A percentile compares a stretch with the other conserved stretches of the same genome.
Conservation (phyloP, 495 filamentous ascomycete species). For the Talaromyces liani region DNA sequence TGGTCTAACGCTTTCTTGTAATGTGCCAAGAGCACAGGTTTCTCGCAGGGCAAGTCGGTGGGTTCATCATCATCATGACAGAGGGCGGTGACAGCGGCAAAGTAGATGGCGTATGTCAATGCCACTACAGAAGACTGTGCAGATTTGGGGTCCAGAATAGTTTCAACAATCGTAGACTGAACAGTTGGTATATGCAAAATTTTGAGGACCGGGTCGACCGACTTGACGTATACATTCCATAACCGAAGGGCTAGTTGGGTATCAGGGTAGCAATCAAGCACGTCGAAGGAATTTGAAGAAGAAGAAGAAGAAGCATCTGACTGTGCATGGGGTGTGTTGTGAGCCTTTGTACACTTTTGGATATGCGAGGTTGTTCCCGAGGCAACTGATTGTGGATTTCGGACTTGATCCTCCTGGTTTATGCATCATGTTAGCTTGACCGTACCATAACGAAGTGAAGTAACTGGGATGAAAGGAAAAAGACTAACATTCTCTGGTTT, state of each 20-base stretch:
- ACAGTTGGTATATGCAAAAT: conserved; percentile 56
- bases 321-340: conserved; percentile 3
- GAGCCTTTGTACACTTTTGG: conserved; percentile 7
- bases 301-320: neutral
- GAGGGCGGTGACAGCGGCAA: conserved; percentile 22
- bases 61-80: conserved; percentile 10
- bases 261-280: conserved; percentile 42
- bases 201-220: conserved; percentile 58
- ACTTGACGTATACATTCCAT: conserved; percentile 55
- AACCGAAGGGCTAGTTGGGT: conserved; percentile 58
- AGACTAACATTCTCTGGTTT: conserved; percentile 10
- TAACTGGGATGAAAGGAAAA: neutral
- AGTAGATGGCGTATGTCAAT: conserved; percentile 34
- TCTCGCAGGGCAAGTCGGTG: conserved; percentile 19
- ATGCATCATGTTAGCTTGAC: conserved; percentile 11
- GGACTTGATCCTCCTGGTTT: conserved; percentile 20
- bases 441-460: neutral
- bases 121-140: conserved; percentile 25
- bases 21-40: conserved; percentile 18
- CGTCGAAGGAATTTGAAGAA: conserved; percentile 5
- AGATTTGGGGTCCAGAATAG: conserved; percentile 17
- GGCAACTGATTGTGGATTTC: neutral
- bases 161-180: conserved; percentile 23
- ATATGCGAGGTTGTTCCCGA: conserved; percentile 14
- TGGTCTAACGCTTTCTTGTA: conserved; percentile 26